Evolutionary conservation across 1,284 basidiomycete genomes (phyloP), one percentile per base, ranked within the genome.

Genomic region (Ganoderma sinense): DNA sequence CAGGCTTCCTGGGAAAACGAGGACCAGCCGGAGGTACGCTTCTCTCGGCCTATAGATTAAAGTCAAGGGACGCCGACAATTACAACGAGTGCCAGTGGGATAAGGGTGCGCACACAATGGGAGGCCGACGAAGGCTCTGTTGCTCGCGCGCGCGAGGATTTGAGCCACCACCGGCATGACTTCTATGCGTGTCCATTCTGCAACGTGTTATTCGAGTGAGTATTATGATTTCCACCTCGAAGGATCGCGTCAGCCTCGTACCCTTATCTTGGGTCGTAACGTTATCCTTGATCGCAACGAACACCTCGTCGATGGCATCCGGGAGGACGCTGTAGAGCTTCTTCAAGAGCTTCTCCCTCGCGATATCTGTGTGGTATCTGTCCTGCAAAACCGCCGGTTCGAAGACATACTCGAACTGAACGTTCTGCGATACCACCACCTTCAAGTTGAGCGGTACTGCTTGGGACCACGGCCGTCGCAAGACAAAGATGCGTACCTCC

Each of bases 71-170:
- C 41, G 2, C 16, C 41, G 16, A 16, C 13, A 36, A 0, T 41
- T 18, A 41, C 14, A 41, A 41, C 41, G 41, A 41, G 41, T n/a
- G n/a, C n/a, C n/a, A n/a, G n/a, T n/a, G n/a, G n/a, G n/a, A n/a
- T n/a, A 41, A 41, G 41, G 41, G 13, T 16, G 4, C 85, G 84
- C 14, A 84, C 67, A n/a, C 18, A 68, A 16, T 13, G 83, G 82
- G 7, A 78, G 66, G 0, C 86, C 85, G 66, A 87, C 82, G 65
- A 87, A 84, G 6, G 83, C 82, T 48, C 85, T 80, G 72, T 86
- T 87, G 69, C 80, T 84, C 29, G 64, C 62, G 1, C 71, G 59
- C 6, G 61, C 67, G 20, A 73, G 61, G 36, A 73, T 69, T 53
- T 70, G 41, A 56, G 53, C 61, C n/a, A 65, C 31, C 1, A 65